A percentile compares a stretch with the other conserved stretches of the same genome.
phyloP scores from a whole-genome alignment of 1,139 yeast genomes.

The Suhomyces terraborum region DNA sequence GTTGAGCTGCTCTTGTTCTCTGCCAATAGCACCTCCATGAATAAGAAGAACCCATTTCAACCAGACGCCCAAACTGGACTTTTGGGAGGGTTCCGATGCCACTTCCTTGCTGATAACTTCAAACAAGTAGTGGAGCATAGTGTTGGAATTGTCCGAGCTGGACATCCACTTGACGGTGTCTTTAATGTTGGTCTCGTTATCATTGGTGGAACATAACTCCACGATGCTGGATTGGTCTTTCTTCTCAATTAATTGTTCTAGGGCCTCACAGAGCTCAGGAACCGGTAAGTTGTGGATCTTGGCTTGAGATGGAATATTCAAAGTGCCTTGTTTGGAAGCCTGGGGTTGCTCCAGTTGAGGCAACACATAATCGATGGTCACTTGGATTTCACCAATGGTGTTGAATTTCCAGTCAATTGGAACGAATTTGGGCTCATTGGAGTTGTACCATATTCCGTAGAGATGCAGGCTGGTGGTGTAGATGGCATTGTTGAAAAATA shows the following conservation, averaged over 20 bases:
- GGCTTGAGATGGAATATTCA: slow-evolving; percentile 16
- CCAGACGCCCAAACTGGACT: slow-evolving; percentile 44
- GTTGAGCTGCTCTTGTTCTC: slow-evolving; percentile 32
- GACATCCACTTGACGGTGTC: slow-evolving; percentile 32
- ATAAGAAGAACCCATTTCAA: slow-evolving; percentile 50
- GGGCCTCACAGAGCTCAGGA: slow-evolving; percentile 26
- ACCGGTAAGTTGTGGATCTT: slow-evolving; percentile 26
- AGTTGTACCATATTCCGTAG: slow-evolving; percentile 42
- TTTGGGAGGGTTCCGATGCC: slow-evolving; percentile 36
- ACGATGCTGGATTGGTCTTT: slow-evolving; percentile 19
- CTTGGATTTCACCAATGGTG: slow-evolving; percentile 20
- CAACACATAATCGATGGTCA: slow-evolving; percentile 19
- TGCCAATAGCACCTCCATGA: slow-evolving; percentile 46
- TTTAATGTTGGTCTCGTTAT: slow-evolving; percentile 37
- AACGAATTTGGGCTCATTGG: slow-evolving; percentile 29
- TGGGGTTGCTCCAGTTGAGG: slow-evolving; percentile 1
- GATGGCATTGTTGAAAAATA: slow-evolving; percentile 19
- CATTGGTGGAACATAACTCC: slow-evolving; percentile 38
- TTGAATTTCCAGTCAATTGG: slow-evolving; percentile 23
- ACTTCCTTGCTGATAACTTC: slow-evolving; percentile 36
- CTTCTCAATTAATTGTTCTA: slow-evolving; percentile 17
- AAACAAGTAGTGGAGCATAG: slow-evolving; percentile 32
- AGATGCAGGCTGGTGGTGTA: slow-evolving; percentile 13
- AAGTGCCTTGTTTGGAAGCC: slow-evolving; percentile 14
- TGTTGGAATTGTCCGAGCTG: slow-evolving; percentile 19